These are phyloP conservation scores for Fragaria ananassa DNA, from an alignment of 306 rosid species.

Conservation along the genomic window DNA sequence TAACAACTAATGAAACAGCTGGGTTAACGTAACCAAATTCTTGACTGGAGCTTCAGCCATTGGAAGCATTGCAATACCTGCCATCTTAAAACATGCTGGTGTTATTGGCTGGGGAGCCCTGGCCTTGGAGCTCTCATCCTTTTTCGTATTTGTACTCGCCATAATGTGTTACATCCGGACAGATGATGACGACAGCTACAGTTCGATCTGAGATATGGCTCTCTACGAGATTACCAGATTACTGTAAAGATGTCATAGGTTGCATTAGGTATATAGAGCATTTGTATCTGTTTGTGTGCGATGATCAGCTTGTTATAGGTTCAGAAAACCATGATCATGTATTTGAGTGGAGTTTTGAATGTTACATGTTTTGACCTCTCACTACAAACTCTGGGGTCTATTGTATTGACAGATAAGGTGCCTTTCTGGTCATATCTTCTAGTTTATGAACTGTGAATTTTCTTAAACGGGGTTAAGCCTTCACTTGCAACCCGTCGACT, in stretches of 20 bases:
- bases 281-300: neutral
- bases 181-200: conserved; percentile 48
- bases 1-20: conserved; percentile 45
- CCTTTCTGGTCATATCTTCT: neutral
- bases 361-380: neutral
- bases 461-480: neutral
- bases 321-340: neutral
- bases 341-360: neutral
- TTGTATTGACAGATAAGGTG: neutral
- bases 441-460: neutral
- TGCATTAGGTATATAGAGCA: neutral
- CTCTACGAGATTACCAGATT: conserved; percentile 15
- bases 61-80: conserved; percentile 89
- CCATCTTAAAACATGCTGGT: conserved; percentile 73
- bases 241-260: conserved; percentile 31
- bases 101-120: conserved; percentile 86
- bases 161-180: conserved; percentile 57
- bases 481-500: neutral
- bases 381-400: neutral
- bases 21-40: conserved; percentile 82
- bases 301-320: neutral
- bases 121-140: conserved; percentile 77
- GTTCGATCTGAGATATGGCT: conserved; percentile 38
- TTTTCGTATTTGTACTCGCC: conserved; percentile 56
- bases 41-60: conserved; percentile 70